A percentile compares a stretch with the other conserved stretches of the same genome.
These are phyloP conservation scores for Thalassiosira sp. DNA, from an alignment of 352 stramenopile genomes.

Conservation along the genomic window DNA sequence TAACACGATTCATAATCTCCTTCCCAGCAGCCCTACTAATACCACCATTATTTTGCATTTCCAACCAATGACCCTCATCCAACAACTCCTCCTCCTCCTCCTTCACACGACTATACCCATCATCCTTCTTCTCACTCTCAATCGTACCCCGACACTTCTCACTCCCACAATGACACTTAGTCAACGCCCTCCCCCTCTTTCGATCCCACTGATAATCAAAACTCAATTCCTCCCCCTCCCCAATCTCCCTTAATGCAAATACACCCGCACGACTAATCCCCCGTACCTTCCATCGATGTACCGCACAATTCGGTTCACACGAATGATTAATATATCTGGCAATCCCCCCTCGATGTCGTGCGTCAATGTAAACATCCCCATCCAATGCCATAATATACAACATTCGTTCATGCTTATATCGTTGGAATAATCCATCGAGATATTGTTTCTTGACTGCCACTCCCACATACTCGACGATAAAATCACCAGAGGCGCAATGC, in stretches of 20 bases:
- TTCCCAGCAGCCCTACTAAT: conserved; percentile 33
- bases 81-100: conserved; percentile 56
- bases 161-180: conserved; percentile 81
- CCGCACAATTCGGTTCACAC: conserved; percentile 93
- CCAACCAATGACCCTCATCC: conserved; percentile 65
- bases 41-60: too few species aligned
- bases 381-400: conserved; percentile 83
- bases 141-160: conserved; percentile 75
- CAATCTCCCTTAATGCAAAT: conserved; percentile 77
- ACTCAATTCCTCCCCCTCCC: conserved; percentile 79
- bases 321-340: conserved; percentile 97
- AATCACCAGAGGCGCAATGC: conserved; percentile 55
- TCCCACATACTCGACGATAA: conserved; percentile 82
- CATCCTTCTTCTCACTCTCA: conserved; percentile 62
- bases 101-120: conserved; percentile 49
- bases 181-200: conserved; percentile 72
- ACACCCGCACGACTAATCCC: conserved; percentile 76
- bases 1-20: conserved; percentile 79
- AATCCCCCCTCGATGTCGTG: conserved; percentile 90
- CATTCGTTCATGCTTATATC: conserved; percentile 77
- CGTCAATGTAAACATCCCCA: conserved; percentile 86
- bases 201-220: conserved; percentile 87
- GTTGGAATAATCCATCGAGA: conserved; percentile 65
- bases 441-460: conserved; percentile 65
- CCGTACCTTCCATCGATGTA: conserved; percentile 91